Conservation (phyloP, 1,284 basidiomycete genomes). For the Melampsora abietis-canadensis region DNA sequence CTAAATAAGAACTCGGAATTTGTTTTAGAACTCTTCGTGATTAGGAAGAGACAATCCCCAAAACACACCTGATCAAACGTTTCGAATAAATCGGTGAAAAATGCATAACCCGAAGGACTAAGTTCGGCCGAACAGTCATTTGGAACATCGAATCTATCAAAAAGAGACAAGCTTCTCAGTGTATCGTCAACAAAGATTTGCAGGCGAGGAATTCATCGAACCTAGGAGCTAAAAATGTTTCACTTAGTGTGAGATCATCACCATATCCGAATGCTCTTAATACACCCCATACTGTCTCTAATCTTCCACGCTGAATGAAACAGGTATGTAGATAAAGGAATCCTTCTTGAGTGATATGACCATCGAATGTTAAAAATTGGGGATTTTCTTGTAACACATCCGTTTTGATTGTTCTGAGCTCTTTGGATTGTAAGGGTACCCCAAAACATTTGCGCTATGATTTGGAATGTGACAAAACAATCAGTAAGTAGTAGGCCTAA, state of each 20-base stretch:
- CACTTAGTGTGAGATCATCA: constrained; percentile 84
- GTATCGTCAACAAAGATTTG: background rate
- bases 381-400: constrained; percentile 75
- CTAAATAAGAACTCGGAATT: constrained; percentile 55
- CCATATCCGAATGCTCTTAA: constrained; percentile 92
- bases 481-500: constrained; percentile 26
- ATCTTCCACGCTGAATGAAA: constrained; percentile 91
- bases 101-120: constrained; percentile 87
- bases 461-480: constrained; percentile 37
- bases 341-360: constrained; percentile 84
- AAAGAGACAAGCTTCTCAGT: constrained; percentile 41
- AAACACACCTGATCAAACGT: constrained; percentile 78
- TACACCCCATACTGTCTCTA: constrained; percentile 98
- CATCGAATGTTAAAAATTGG: constrained; percentile 53
- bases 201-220: constrained; percentile 54
- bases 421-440: constrained; percentile 82
- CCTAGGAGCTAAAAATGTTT: constrained; percentile 81
- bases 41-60: background rate
- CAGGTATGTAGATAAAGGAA: constrained; percentile 93
- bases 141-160: constrained; percentile 78
- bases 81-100: constrained; percentile 95
- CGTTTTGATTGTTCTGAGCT: constrained; percentile 65
- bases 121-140: constrained; percentile 91
- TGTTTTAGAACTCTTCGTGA: background rate
- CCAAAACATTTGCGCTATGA: constrained; percentile 86